phyloP scores from a whole-genome alignment of 2,329 filamentous ascomycete species.

The Ascochyta koolunga region DNA sequence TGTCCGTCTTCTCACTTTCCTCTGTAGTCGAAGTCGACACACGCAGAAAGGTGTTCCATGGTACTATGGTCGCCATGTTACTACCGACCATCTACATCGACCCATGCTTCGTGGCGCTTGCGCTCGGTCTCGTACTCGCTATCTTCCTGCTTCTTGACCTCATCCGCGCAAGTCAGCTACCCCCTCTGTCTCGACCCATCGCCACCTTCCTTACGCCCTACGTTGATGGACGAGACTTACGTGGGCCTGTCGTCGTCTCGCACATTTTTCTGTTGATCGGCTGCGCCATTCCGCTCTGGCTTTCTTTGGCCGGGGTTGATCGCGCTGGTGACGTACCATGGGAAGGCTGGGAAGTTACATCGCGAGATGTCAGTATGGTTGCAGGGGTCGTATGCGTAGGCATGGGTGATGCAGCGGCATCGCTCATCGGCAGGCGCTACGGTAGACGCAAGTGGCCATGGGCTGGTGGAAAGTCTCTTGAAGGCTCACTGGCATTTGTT shows the following conservation, averaged over 20 bases:
- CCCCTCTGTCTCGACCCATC: conserved; percentile 84
- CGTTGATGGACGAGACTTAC: conserved; percentile 89
- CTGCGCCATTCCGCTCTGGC: conserved; percentile 93
- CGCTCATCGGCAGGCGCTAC: conserved; percentile 83
- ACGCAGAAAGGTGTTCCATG: conserved; percentile 94
- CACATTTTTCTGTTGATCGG: conserved; percentile 96
- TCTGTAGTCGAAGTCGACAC: conserved; percentile 90
- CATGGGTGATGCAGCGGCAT: conserved; percentile 92
- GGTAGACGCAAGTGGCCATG: conserved; percentile 92
- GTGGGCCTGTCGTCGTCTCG: conserved; percentile 91
- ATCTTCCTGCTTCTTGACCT: conserved; percentile 89
- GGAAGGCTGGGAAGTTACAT: conserved; percentile 73
- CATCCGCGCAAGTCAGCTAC: conserved; percentile 87
- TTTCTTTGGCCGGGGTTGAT: conserved; percentile 74
- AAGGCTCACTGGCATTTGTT: conserved; percentile 83
- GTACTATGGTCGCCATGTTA: conserved; percentile 97
- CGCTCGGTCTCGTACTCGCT: conserved; percentile 77
- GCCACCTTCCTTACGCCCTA: conserved; percentile 90
- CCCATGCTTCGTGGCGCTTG: conserved; percentile 80
- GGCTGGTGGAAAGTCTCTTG: conserved; percentile 94
- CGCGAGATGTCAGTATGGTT: conserved; percentile 85
- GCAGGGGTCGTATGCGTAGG: conserved; percentile 93
- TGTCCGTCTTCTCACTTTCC: conserved; percentile 75
- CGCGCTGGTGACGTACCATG: conserved; percentile 63
- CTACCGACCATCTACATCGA: conserved; percentile 86